A percentile compares a stretch with the other conserved stretches of the same genome.
phyloP scores from a whole-genome alignment of 768 basidiomycete species.

The Termitomyces heimii region DNA sequence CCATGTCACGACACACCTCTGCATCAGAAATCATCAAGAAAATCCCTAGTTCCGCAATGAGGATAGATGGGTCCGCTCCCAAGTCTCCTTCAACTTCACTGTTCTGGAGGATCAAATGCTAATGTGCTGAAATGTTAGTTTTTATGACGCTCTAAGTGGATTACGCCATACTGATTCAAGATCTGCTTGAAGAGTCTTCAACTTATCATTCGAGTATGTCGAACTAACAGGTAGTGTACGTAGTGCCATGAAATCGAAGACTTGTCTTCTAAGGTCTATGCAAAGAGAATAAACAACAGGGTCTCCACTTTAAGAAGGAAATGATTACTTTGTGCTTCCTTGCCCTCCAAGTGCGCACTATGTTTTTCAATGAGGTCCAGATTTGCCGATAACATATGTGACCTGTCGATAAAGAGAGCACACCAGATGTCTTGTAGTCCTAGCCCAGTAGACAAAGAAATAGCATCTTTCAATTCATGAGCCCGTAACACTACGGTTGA shows the following conservation, averaged over 20 bases:
- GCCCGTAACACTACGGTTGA: slow-evolving; percentile 23
- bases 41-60: slow-evolving; percentile 30
- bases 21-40: slow-evolving; percentile 14
- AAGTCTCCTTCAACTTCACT: slow-evolving; percentile 6
- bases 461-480: slow-evolving; percentile 35
- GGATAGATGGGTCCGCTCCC: slow-evolving; percentile 14
- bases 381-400: slow-evolving; percentile 8
- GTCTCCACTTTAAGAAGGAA: background rate
- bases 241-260: slow-evolving; percentile 35
- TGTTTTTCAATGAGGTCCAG: slow-evolving; percentile 18
- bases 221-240: slow-evolving; percentile 22
- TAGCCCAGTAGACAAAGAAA: slow-evolving; percentile 64
- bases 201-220: slow-evolving; percentile 10
- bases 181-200: slow-evolving; percentile 13
- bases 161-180: slow-evolving; percentile 16
- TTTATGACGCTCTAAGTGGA: background rate
- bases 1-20: background rate
- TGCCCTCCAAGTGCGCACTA: slow-evolving; percentile 14
- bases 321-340: slow-evolving; percentile 12
- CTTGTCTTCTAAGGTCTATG: slow-evolving; percentile 33
- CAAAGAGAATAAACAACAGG: background rate
- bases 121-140: background rate
- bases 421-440: slow-evolving; percentile 74
- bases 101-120: slow-evolving; percentile 6
- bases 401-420: slow-evolving; percentile 27